These are phyloP conservation scores for Peronosclerospora sorghi DNA, from an alignment of 352 stramenopile species.

Conservation along the genomic window DNA sequence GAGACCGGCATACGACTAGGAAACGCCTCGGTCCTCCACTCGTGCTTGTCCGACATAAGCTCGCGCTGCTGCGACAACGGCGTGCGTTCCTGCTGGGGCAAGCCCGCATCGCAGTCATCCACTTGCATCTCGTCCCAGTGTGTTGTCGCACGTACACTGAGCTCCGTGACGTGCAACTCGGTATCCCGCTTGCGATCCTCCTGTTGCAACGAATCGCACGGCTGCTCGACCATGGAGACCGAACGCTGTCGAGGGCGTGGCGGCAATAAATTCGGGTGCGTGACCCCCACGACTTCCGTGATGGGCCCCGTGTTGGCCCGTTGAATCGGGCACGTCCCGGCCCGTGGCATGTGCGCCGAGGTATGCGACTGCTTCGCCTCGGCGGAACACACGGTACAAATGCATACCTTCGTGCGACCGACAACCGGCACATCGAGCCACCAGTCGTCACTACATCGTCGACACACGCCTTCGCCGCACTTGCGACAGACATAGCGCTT, in stretches of 20 bases:
- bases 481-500: conserved; percentile 62
- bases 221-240: conserved; percentile 16
- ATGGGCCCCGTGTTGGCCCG: conserved; percentile 1
- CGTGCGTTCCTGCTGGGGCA: conserved; percentile 5
- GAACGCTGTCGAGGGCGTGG: conserved; percentile 9
- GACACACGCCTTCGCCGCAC: conserved; percentile 66
- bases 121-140: conserved; percentile 28
- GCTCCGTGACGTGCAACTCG: conserved; percentile 19
- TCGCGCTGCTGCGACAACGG: conserved; percentile 8
- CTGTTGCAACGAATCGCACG: conserved; percentile 18
- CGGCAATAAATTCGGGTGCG: conserved; percentile 14
- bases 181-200: conserved; percentile 26
- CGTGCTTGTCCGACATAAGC: conserved; percentile 1
- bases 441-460: conserved; percentile 73
- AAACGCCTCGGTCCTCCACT: conserved; percentile 2
- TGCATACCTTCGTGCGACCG: conserved; percentile 64
- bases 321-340: conserved; percentile 10
- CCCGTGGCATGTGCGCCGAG: conserved; percentile 16
- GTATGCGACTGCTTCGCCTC: conserved; percentile 52
- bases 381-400: conserved; percentile 75
- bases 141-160: conserved; percentile 16
- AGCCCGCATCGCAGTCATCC: conserved; percentile 19
- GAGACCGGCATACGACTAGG: conserved; percentile 10
- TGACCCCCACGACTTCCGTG: conserved; percentile 19
- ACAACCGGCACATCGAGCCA: conserved; percentile 69